Base-by-base conservation (phyloP, 306 rosid genomes). In the Parietaria judaica region DNA sequence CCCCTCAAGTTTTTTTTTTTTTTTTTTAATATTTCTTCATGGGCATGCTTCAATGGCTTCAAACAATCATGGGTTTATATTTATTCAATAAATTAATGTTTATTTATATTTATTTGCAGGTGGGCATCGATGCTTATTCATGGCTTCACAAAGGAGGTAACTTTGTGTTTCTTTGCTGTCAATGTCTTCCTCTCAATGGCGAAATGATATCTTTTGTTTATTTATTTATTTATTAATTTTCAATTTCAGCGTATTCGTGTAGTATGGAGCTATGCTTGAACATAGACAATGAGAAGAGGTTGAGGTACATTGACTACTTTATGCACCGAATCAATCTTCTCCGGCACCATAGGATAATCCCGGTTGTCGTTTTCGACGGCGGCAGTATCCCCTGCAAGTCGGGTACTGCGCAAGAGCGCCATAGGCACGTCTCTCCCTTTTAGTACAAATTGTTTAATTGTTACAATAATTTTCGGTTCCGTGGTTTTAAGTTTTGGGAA, bases 101-200 rank as follows among this genome's bases (percentile, higher is more conserved):
- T 44, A 8, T 51, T 13, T 15, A 67, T 39, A 35, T 16, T 2
- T 7, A 36, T 78, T n/a, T 60, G 54, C 81, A 90, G 97, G 97
- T 91, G 79, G 97, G 95, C 48, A 91, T 91, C 59, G 97, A 91
- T 62, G 97, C 97, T 16, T 91, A 91, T 71, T 87, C 96, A 58
- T 91, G 96, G 97, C 96, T 91, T 62, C 97, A 91, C 66, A 91
- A 85, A 72, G 97, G 97, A 66, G 97, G 97, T 91, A 53, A 67
- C 31, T 66, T 17, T 5, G 9, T 17, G 31, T 1, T 23, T 15
- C 2, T 10, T 0, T n/a, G 15, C 37, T 10, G 3, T 48, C 45
- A 14, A 13, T 36, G 56, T 11, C 45, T 45, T 57, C 38, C 48
- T 53, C 43, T 60, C 51, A 37, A 31, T 36, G 7, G 4, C n/a